Base-by-base conservation (phyloP, 148 eudicot species). In the Rhododendron ovatum region DNA sequence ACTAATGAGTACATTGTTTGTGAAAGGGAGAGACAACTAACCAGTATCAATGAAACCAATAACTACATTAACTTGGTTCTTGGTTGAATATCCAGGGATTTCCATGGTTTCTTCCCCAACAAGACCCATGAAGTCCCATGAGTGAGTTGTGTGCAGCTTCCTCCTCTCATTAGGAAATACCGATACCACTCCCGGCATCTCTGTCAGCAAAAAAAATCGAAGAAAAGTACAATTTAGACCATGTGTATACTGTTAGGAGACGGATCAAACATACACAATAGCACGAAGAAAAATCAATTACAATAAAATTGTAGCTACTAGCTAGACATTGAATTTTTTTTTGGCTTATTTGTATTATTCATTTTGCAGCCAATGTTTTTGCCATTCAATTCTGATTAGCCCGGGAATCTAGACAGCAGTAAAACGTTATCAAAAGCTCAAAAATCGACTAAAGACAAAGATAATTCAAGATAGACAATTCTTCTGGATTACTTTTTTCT, bases 51-150 rank as follows among this genome's bases (percentile, higher is more conserved):
- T 92, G 82, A 92, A 90, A 48, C 93, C 93, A 39, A 92, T 85
- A 82, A 90, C 81, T 57, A 92, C 92, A 88, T 92, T 90, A 37
- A 92, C 93, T 89, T 92, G 93, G 74, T 90, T 90, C 86, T 89
- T 90, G 87, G 93, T 92, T 83, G 92, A 90, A 87, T 50, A 90
- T 20, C 92, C 93, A 65, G 92, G 92, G 30, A 92, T 89, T 80
- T 90, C 92, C 93, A 90, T 92, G 87, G 92, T 89, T 89, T 92
- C 92, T 88, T 92, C 91, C 33, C 86, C 89, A 45, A 65, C 11
- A 51, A 92, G 89, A 3, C 93, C 93, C 91, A 92, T 92, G 87
- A 92, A 92, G 85, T 92, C 93, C 93, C 93, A 92, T 35, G 93
- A 92, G 81, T 92, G 93, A 82, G 93, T 92, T 20, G 93, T 92